Percentiles rank a stretch among this genome's conserved stretches.
Evolutionary conservation across 306 rosid genomes (phyloP).

Genomic region (Quercus agrifolia): DNA sequence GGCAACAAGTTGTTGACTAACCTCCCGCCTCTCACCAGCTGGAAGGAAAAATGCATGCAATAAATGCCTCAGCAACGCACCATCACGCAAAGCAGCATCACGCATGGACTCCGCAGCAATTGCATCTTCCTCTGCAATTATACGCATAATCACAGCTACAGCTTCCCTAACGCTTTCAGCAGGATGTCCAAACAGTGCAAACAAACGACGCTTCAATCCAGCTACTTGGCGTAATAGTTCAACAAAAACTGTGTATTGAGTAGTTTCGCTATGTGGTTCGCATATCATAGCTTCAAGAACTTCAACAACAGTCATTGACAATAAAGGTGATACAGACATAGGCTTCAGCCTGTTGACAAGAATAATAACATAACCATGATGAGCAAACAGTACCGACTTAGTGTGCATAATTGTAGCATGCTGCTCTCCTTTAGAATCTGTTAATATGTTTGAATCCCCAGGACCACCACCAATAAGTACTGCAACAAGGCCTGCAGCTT

Average conservation of each 20-base stretch:
- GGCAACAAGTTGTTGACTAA: slow-evolving; percentile 96
- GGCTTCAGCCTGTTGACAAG: slow-evolving; percentile 92
- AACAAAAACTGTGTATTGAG: slow-evolving; percentile 90
- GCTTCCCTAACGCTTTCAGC: slow-evolving; percentile 97
- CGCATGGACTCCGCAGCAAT: slow-evolving; percentile 99
- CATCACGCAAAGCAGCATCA: slow-evolving; percentile 97
- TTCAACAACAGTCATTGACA: slow-evolving; percentile 96
- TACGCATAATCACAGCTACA: slow-evolving; percentile 95
- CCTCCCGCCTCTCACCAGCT: slow-evolving; percentile 88
- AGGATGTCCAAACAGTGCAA: slow-evolving; percentile 98
- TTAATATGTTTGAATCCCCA: slow-evolving; percentile 56
- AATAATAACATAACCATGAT: slow-evolving; percentile 67
- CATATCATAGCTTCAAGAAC: slow-evolving; percentile 99
- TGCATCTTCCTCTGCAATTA: slow-evolving; percentile 99
- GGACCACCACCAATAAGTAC: slow-evolving; percentile 98
- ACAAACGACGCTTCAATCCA: slow-evolving; percentile 94
- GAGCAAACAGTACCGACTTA: slow-evolving; percentile 92
- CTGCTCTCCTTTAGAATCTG: slow-evolving; percentile 95
- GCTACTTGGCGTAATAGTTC: slow-evolving; percentile 98
- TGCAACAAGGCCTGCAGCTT: slow-evolving; percentile 92
- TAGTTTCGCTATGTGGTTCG: slow-evolving; percentile 96
- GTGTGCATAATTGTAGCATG: slow-evolving; percentile 96
- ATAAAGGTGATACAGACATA: slow-evolving; percentile 85
- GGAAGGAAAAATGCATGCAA: slow-evolving; percentile 89
- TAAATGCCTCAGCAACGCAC: slow-evolving; percentile 93